Evolutionary conservation across 2,329 filamentous ascomycete genomes (phyloP).

Genomic region (Pyricularia grisea): DNA sequence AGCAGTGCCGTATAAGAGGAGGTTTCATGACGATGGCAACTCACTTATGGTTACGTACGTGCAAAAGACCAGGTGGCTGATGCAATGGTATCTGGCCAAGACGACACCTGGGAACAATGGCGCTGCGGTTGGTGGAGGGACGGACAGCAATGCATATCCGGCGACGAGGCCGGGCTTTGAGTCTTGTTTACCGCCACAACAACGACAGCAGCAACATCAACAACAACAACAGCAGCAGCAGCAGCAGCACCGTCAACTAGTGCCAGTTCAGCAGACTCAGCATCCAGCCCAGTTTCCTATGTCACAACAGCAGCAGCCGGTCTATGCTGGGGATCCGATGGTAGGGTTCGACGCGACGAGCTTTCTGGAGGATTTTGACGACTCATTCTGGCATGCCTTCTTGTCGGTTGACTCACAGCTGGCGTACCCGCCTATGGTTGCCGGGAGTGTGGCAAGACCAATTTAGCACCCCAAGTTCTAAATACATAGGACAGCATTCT

Average conservation of each 20-base stretch:
- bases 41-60: constrained; percentile 20
- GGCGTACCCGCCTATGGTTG: not conserved
- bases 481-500: not conserved
- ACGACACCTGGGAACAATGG: not conserved
- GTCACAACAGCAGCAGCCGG: not conserved
- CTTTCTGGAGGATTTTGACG: not conserved
- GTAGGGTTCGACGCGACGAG: not conserved
- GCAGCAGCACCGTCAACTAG: not conserved
- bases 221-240: not conserved
- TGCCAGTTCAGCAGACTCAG: not conserved
- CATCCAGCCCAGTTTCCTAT: not conserved
- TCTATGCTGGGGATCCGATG: not conserved
- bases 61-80: constrained; percentile 28
- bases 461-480: not conserved
- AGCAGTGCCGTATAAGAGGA: constrained; percentile 12
- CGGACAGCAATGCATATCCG: not conserved
- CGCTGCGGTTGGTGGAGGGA: not conserved
- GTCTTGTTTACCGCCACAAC: not conserved
- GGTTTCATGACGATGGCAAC: constrained; percentile 16
- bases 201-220: not conserved
- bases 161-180: not conserved
- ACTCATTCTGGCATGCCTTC: constrained; percentile 3
- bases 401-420: not conserved
- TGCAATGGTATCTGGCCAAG: constrained; percentile 24
- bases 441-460: not conserved